These are phyloP conservation scores for Miscanthus lutarioriparius DNA, from an alignment of 176 grass and related monocot genomes.

Conservation along the genomic window DNA sequence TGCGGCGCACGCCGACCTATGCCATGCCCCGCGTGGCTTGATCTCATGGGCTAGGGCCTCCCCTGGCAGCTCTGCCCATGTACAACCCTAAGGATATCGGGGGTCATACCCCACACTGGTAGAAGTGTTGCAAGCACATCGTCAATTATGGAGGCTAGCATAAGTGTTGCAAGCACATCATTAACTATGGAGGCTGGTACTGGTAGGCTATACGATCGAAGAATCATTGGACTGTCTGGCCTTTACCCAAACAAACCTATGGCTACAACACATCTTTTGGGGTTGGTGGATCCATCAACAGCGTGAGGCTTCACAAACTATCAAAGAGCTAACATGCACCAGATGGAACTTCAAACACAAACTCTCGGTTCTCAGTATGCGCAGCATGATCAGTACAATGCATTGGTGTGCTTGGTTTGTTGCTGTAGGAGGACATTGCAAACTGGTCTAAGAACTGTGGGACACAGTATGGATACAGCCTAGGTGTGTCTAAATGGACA, in stretches of 20 bases:
- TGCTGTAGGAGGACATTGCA: constrained; percentile 70
- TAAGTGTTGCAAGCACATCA: constrained; percentile 9
- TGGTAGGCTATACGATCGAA: constrained; percentile 30
- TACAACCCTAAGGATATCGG: too few species aligned
- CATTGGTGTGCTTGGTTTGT: constrained; percentile 68
- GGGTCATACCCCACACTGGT: too few species aligned
- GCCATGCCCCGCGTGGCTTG: too few species aligned
- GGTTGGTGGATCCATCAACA: constrained; percentile 59
- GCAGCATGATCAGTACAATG: constrained; percentile 36
- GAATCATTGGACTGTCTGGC: constrained; percentile 24
- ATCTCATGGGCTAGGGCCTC: too few species aligned
- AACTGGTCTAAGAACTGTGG: constrained; percentile 48
- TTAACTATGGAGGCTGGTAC: constrained; percentile 32
- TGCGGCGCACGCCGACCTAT: too few species aligned
- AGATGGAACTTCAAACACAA: constrained; percentile 37
- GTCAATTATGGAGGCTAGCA: too few species aligned
- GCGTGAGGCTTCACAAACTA: constrained; percentile 24
- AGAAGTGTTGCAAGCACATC: too few species aligned
- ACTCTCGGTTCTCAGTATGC: not conserved
- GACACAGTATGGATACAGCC: constrained; percentile 5
- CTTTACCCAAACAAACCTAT: constrained; percentile 58
- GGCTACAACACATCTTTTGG: constrained; percentile 57
- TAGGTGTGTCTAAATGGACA: constrained; percentile 37
- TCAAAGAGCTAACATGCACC: constrained; percentile 33
- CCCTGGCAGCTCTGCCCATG: too few species aligned